phyloP scores from a whole-genome alignment of 176 grass and related monocot species.

The Aegilops speltoides region DNA sequence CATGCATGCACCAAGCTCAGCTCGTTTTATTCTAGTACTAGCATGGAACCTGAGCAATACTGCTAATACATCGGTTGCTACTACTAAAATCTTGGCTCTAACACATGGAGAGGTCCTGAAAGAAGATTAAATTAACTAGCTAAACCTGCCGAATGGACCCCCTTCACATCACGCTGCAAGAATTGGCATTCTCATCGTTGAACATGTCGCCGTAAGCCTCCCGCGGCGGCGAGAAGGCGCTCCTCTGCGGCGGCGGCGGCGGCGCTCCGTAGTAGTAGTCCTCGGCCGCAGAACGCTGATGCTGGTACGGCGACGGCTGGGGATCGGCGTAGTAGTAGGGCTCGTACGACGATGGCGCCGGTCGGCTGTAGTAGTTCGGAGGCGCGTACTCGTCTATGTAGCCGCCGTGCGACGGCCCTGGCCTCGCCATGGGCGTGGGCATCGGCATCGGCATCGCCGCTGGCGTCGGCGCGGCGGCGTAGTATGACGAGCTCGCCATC shows the following conservation, averaged over 20 bases:
- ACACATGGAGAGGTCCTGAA: conserved; percentile 16
- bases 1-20: conserved; percentile 35
- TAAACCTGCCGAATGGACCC: not conserved
- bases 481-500: conserved; percentile 52
- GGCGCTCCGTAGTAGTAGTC: conserved; percentile 52
- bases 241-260: conserved; percentile 21
- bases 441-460: not conserved
- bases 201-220: conserved; percentile 52
- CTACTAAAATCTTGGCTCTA: not conserved
- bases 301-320: conserved; percentile 34
- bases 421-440: conserved; percentile 5
- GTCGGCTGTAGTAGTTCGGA: conserved; percentile 30
- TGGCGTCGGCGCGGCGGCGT: conserved; percentile 34
- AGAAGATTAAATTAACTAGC: conserved; percentile 18
- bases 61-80: conserved; percentile 10
- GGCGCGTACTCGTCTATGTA: conserved; percentile 53
- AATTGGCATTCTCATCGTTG: conserved; percentile 64
- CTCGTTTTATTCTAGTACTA: conserved; percentile 40
- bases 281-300: not conserved
- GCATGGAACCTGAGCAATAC: conserved; percentile 23
- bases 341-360: conserved; percentile 30
- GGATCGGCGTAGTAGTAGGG: conserved; percentile 32
- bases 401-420: conserved; percentile 32
- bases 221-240: conserved; percentile 42
- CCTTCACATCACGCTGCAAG: conserved; percentile 64